Conservation (phyloP, 2,329 filamentous ascomycete species). For the Phialemoniopsis sp. region DNA sequence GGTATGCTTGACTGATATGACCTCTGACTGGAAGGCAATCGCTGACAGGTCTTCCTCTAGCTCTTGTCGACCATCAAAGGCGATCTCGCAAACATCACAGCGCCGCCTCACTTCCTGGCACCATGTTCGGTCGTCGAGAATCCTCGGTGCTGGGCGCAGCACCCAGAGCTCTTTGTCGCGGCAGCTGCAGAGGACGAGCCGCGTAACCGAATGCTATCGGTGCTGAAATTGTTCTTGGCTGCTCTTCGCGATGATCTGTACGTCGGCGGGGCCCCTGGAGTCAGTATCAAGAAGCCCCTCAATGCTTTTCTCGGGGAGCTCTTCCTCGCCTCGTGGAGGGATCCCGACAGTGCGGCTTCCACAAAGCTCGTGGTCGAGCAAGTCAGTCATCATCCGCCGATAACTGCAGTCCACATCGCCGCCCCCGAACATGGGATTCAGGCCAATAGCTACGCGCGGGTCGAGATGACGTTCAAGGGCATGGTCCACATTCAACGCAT, state of each 20-base stretch:
- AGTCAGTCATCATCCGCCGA: conserved; percentile 49
- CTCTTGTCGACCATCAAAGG: conserved; percentile 35
- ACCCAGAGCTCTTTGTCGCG: conserved; percentile 41
- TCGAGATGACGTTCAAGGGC: conserved; percentile 47
- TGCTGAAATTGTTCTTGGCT: conserved; percentile 41
- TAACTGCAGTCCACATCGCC: conserved; percentile 46
- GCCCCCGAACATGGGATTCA: conserved; percentile 33
- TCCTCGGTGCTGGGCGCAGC: conserved; percentile 45
- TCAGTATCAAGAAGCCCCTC: conserved; percentile 48
- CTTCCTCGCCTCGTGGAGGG: conserved; percentile 36
- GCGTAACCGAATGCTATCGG: conserved; percentile 36
- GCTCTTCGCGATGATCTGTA: conserved; percentile 43
- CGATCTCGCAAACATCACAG: conserved; percentile 47
- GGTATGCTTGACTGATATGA: too few species aligned
- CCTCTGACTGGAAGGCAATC: background rate
- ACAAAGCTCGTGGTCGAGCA: conserved; percentile 38
- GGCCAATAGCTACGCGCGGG: conserved; percentile 45
- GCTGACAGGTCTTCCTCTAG: conserved; percentile 9
- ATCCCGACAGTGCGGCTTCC: conserved; percentile 13
- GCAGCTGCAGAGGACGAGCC: conserved; percentile 38
- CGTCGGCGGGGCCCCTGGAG: conserved; percentile 36
- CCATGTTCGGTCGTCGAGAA: conserved; percentile 46
- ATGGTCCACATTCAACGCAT: conserved; percentile 45
- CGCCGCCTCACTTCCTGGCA: conserved; percentile 44
- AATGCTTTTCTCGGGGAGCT: conserved; percentile 50